Base-by-base conservation (phyloP, 768 basidiomycete species). In the Tephrocybe sp. region DNA sequence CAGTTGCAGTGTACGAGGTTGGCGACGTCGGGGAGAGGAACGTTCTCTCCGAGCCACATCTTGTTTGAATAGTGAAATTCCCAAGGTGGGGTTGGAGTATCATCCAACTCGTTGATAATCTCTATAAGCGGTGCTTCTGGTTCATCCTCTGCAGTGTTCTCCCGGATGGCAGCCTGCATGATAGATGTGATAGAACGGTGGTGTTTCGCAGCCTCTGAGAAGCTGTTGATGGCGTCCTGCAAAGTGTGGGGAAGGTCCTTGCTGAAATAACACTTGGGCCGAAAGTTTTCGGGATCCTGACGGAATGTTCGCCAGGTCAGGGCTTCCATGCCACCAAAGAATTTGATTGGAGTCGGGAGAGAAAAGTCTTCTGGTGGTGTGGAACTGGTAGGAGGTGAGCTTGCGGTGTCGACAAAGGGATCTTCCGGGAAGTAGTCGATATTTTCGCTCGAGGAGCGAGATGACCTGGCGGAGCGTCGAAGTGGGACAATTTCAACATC, bases 21-120 rank as follows among this genome's bases (percentile, higher is more conserved):
- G 27, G 69, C 65, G 16, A 78, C 59, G 54, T 88, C 82, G 1
- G 90, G 86, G 10, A 75, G 75, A 0, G 84, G 82, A 2, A 94
- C 86, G 4, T 72, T 80, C 11, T 82, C 74, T 1, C 78, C 80
- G 51, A 84, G 82, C 76, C 88, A 87, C 73, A 93, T 82, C 45
- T 79, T 68, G 63, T 95, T 94, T 10, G 88, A 83, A 63, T 95
- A 95, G 52, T 84, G 73, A 58, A 94, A 97, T 58, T 95, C 92
- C 80, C 88, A 91, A 21, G 78, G 79, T 0, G 93, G 92, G 18
- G 84, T 79, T 9, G 80, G 72, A 52, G 87, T 85, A 8, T 73
- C 56, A 52, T 90, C 89, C 19, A 91, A 69, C 0, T 76, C 64
- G 58, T 94, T 92, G 43, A 80, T 62, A 21, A 95, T 76, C 13